Conservation (phyloP, 208 protist species). For the Tritrichomonas musculus region DNA sequence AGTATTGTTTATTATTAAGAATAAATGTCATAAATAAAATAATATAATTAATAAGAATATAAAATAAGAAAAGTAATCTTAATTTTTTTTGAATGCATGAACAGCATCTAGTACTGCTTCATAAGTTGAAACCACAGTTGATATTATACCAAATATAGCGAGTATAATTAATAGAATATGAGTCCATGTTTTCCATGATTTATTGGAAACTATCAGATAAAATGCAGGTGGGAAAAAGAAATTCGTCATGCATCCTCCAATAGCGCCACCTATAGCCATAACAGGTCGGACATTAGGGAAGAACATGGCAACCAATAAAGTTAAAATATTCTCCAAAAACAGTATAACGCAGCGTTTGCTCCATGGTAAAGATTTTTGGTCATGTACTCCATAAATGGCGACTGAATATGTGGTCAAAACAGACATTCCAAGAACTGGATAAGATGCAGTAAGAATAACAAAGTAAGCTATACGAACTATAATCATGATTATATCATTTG, state of each 20-base stretch:
- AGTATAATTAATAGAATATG: neutral
- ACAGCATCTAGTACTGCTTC: neutral
- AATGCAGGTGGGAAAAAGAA: neutral
- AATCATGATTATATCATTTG: neutral
- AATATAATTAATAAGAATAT: too few relatives aligned
- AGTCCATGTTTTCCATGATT: neutral
- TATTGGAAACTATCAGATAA: neutral
- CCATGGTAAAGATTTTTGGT: neutral
- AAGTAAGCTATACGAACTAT: neutral
- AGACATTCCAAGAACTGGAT: neutral
- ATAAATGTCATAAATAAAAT: too few relatives aligned
- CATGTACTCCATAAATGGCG: neutral
- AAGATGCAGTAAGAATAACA: neutral
- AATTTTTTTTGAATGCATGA: neutral
- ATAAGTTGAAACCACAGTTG: neutral
- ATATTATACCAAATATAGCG: neutral
- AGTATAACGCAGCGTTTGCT: neutral
- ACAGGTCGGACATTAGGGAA: neutral
- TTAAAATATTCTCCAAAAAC: neutral
- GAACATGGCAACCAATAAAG: neutral
- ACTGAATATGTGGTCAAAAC: neutral
- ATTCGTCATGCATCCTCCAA: conserved; percentile 15
- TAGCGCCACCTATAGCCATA: neutral
- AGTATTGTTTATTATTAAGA: too few relatives aligned
- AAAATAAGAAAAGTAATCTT: neutral